Percentiles rank a stretch among this genome's conserved stretches.
phyloP scores from a whole-genome alignment of 352 stramenopile genomes.

The Phytophthora palmivora region DNA sequence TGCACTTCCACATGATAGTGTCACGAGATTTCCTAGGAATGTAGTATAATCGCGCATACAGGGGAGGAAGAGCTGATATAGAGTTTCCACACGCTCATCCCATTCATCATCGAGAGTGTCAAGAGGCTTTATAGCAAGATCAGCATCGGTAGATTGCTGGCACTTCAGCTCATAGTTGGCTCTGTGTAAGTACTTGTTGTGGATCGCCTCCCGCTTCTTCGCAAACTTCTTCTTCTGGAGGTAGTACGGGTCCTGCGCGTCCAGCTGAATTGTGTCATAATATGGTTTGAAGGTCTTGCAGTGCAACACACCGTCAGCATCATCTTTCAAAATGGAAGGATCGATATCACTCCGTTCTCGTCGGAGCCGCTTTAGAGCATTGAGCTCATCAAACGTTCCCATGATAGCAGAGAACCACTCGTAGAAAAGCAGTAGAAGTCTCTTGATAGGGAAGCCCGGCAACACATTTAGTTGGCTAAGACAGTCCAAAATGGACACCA shows the following conservation, averaged over 20 bases:
- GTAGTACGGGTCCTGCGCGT: slow-evolving; percentile 72
- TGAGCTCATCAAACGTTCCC: slow-evolving; percentile 57
- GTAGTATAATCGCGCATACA: slow-evolving; percentile 77
- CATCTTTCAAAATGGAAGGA: slow-evolving; percentile 52
- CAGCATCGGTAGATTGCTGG: slow-evolving; percentile 46
- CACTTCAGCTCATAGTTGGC: slow-evolving; percentile 68
- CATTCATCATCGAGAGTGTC: slow-evolving; percentile 76
- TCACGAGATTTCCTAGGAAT: slow-evolving; percentile 74
- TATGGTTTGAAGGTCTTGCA: slow-evolving; percentile 80
- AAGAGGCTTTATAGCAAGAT: slow-evolving; percentile 53
- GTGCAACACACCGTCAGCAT: slow-evolving; percentile 51
- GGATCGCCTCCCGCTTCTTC: slow-evolving; percentile 65
- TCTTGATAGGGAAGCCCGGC: slow-evolving; percentile 82
- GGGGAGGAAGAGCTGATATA: slow-evolving; percentile 78
- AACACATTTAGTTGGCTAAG: slow-evolving; percentile 75
- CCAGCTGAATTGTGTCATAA: slow-evolving; percentile 51
- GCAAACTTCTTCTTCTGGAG: slow-evolving; percentile 79
- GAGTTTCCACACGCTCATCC: slow-evolving; percentile 65
- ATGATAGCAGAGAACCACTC: slow-evolving; percentile 74
- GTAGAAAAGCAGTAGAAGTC: slow-evolving; percentile 72
- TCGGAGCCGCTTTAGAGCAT: slow-evolving; percentile 61
- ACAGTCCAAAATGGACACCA: slow-evolving; percentile 80
- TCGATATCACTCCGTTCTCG: slow-evolving; percentile 52
- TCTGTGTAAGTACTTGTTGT: slow-evolving; percentile 77
- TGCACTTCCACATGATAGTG: slow-evolving; percentile 67